phyloP scores from a whole-genome alignment of 1,284 basidiomycete species.

The Schizophyllum commune region DNA sequence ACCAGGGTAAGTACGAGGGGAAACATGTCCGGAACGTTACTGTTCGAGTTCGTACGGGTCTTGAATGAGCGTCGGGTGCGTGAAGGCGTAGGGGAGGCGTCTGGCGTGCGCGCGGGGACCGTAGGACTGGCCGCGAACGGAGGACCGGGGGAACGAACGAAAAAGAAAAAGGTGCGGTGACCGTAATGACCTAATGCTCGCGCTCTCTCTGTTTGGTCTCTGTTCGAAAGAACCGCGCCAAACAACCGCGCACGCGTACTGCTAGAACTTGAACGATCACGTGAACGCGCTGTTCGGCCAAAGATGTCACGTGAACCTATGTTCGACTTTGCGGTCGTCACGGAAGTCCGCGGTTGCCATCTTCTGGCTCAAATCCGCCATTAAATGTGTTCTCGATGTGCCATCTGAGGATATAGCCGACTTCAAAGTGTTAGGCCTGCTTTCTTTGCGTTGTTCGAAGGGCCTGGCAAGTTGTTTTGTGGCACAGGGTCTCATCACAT shows the following conservation, averaged over 20 bases:
- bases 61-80: conserved; percentile 40
- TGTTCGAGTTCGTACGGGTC: conserved; percentile 15
- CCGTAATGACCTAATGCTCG: neutral
- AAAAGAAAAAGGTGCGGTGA: conserved; percentile 9
- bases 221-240: neutral
- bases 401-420: too few relatives aligned
- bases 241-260: neutral
- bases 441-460: too few relatives aligned
- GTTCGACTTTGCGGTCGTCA: neutral
- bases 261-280: neutral
- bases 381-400: too few relatives aligned
- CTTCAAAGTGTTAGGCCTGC: too few relatives aligned
- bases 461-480: too few relatives aligned
- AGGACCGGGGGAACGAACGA: conserved; percentile 15
- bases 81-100: conserved; percentile 29
- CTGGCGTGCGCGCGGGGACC: neutral
- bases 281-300: neutral
- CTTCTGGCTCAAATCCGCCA: too few relatives aligned
- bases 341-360: neutral
- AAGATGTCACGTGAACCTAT: neutral
- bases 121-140: neutral
- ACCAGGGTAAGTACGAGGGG: conserved; percentile 56
- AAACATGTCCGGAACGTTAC: conserved; percentile 40
- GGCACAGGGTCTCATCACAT: too few relatives aligned
- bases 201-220: neutral